Conservation (phyloP, 495 filamentous ascomycete species). For the Penicillium antarcticum region DNA sequence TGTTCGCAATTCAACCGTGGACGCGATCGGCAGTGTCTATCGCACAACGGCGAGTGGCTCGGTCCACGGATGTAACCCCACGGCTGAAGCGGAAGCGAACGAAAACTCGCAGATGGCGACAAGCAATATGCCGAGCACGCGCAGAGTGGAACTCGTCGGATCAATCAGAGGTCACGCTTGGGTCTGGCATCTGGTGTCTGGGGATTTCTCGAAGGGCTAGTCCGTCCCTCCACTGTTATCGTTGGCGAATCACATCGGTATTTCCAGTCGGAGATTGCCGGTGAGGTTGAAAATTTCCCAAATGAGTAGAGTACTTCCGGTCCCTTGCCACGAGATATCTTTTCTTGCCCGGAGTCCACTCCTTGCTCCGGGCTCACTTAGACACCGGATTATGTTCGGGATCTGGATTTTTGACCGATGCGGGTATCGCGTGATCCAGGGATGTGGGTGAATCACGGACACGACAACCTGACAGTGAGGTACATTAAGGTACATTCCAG, state of each 20-base stretch:
- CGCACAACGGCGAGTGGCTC: slow-evolving; percentile 7
- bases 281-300: slow-evolving; percentile 9
- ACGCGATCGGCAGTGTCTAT: slow-evolving; percentile 19
- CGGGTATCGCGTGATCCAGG: neutral
- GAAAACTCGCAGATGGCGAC: slow-evolving; percentile 16
- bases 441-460: neutral
- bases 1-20: slow-evolving; percentile 18
- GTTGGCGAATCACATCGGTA: slow-evolving; percentile 11
- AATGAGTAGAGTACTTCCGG: neutral
- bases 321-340: neutral
- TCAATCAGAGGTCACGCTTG: slow-evolving; percentile 6
- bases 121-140: slow-evolving; percentile 9
- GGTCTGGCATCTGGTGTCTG: neutral
- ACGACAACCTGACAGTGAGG: neutral
- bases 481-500: too few relatives aligned
- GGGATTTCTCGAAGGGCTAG: slow-evolving; percentile 5
- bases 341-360: slow-evolving; percentile 7
- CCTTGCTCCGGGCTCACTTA: slow-evolving; percentile 5
- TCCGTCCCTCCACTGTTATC: slow-evolving; percentile 10
- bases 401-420: slow-evolving; percentile 1
- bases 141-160: neutral
- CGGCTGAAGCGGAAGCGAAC: slow-evolving; percentile 14
- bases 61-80: slow-evolving; percentile 34
- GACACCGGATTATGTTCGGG: neutral
- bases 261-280: slow-evolving; percentile 12